Evolutionary conservation across 1,284 basidiomycete species (phyloP).

Genomic region (Apiotrichum domesticum): DNA sequence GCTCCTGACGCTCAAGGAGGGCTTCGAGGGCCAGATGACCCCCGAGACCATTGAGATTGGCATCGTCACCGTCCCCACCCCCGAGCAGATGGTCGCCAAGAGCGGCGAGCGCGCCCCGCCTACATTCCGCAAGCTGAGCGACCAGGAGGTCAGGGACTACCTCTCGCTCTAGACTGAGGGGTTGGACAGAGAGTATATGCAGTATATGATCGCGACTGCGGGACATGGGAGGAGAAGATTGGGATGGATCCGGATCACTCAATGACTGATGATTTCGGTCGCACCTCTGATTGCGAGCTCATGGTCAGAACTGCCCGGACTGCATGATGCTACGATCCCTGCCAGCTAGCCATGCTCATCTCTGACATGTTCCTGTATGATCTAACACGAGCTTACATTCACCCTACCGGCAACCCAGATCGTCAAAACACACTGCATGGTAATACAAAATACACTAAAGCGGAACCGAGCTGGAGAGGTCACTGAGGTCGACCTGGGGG

Average conservation of each 20-base stretch:
- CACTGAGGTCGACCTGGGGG: conserved; percentile 45
- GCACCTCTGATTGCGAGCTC: no score
- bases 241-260: no score
- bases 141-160: conserved; percentile 93
- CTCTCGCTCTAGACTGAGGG: conserved; percentile 48
- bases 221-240: no score
- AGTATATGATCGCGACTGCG: no score
- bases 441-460: background rate
- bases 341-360: no score
- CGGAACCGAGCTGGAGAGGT: conserved; percentile 38
- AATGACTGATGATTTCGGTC: no score
- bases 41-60: conserved; percentile 99
- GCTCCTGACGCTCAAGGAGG: conserved; percentile 96
- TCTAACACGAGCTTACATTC: no score
- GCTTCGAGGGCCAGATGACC: conserved; percentile 99
- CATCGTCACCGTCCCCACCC: conserved; percentile 78
- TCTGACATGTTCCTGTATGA: no score
- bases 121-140: conserved; percentile 85
- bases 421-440: background rate
- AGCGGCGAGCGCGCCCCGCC: conserved; percentile 67
- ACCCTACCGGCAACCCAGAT: no score
- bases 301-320: no score
- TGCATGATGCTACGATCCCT: no score
- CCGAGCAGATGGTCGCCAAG: conserved; percentile 66
- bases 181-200: no score